Evolutionary conservation across 768 basidiomycete species (phyloP).

Genomic region (Collybiopsis luxurians): DNA sequence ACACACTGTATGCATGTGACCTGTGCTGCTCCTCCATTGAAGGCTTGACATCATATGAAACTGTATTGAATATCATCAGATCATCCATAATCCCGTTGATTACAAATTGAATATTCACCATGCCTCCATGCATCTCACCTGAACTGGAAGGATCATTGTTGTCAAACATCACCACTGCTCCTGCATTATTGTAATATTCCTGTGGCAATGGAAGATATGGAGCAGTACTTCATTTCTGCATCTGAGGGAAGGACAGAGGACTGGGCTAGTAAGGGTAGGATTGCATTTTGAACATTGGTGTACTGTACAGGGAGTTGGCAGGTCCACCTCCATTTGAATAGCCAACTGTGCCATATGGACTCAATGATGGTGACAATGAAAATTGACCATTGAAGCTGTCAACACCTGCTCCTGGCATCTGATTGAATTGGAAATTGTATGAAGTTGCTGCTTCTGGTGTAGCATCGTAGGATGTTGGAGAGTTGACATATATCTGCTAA

Average conservation of each 20-base stretch:
- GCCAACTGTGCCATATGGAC: background rate
- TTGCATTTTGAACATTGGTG: background rate
- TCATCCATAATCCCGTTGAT: background rate
- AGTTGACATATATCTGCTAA: background rate
- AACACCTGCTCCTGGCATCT: background rate
- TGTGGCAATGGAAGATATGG: background rate
- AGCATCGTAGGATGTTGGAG: conserved; percentile 5
- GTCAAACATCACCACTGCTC: background rate
- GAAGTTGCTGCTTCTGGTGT: background rate
- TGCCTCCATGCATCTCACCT: background rate
- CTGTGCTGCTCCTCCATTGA: conserved; percentile 3
- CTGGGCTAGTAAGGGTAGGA: background rate
- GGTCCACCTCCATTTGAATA: background rate
- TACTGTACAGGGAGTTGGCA: too few species aligned
- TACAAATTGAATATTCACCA: background rate
- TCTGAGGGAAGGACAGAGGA: background rate
- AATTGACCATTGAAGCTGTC: background rate
- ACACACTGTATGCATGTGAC: too few species aligned
- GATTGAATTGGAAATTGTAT: background rate
- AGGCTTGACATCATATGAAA: conserved; percentile 7
- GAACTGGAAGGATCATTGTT: background rate
- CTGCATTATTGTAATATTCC: background rate
- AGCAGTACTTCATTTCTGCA: background rate
- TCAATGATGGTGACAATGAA: background rate
- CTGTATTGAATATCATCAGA: background rate